Conservation (phyloP, 2,329 filamentous ascomycete genomes). For the Neophaeococcomyces aloes region DNA sequence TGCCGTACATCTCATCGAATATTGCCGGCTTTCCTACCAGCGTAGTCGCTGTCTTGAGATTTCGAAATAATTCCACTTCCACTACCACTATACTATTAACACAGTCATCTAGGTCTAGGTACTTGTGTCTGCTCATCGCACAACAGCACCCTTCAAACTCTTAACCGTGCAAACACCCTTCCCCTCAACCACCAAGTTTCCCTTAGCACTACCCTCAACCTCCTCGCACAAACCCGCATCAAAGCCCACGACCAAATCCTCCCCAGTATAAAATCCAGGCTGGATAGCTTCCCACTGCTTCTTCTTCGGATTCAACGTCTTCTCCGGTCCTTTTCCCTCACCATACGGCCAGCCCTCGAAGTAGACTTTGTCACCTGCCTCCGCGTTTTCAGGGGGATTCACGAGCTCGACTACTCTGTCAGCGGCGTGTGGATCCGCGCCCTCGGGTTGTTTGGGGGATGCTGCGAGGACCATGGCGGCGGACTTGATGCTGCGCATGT, state of each 20-base stretch:
- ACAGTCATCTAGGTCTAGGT: too few species aligned
- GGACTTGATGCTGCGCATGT: slow-evolving; percentile 84
- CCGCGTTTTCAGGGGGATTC: slow-evolving; percentile 62
- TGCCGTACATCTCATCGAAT: too few species aligned
- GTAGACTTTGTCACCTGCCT: slow-evolving; percentile 76
- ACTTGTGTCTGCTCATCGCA: too few species aligned
- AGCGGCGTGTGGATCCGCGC: slow-evolving; percentile 74
- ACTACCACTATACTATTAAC: too few species aligned
- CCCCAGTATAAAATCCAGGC: slow-evolving; percentile 88
- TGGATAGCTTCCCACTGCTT: slow-evolving; percentile 98
- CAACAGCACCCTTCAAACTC: slow-evolving; percentile 60
- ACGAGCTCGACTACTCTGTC: slow-evolving; percentile 73
- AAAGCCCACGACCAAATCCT: slow-evolving; percentile 70
- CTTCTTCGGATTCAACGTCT: slow-evolving; percentile 95
- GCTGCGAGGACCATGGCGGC: slow-evolving; percentile 90
- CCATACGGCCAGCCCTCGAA: slow-evolving; percentile 85
- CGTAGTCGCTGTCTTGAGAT: too few species aligned
- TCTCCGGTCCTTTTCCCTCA: slow-evolving; percentile 60
- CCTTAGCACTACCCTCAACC: slow-evolving; percentile 52
- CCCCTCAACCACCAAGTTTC: slow-evolving; percentile 58
- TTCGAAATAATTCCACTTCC: too few species aligned
- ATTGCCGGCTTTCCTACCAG: not conserved
- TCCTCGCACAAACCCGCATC: slow-evolving; percentile 62
- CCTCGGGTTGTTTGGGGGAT: slow-evolving; percentile 63
- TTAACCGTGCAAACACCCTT: slow-evolving; percentile 76